A percentile compares a stretch with the other conserved stretches of the same genome.
These are phyloP conservation scores for Cucumis melo DNA, from an alignment of 306 rosid genomes.

Conservation along the genomic window DNA sequence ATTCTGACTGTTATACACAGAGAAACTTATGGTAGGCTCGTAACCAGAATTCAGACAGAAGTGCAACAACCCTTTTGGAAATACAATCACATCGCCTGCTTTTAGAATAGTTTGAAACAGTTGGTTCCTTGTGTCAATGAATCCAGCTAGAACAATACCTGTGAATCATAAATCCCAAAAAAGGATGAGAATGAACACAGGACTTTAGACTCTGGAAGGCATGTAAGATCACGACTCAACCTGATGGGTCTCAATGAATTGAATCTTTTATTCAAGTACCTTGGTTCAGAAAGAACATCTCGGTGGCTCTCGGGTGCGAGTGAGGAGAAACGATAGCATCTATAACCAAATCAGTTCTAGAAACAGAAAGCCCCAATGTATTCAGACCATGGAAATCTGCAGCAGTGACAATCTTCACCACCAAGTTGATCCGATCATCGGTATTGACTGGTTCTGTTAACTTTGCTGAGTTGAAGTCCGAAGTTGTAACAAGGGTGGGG, in stretches of 20 bases:
- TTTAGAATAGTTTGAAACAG: constrained; percentile 23
- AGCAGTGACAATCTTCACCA: constrained; percentile 36
- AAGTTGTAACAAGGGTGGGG: constrained; percentile 18
- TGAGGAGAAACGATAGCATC: constrained; percentile 42
- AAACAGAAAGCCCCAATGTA: constrained; percentile 55
- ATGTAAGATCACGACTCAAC: neutral
- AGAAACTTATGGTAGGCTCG: constrained; percentile 28
- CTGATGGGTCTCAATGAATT: neutral
- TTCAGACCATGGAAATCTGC: constrained; percentile 53
- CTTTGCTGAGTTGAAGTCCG: constrained; percentile 46
- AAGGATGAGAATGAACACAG: neutral
- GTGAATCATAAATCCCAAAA: neutral
- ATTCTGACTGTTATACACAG: constrained; percentile 57
- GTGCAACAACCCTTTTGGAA: constrained; percentile 72
- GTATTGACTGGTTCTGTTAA: constrained; percentile 29
- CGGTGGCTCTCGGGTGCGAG: constrained; percentile 64
- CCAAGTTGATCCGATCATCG: constrained; percentile 18
- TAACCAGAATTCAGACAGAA: constrained; percentile 33
- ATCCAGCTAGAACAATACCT: constrained; percentile 26
- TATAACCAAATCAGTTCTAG: constrained; percentile 36
- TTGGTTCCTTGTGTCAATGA: constrained; percentile 41
- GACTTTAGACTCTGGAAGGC: neutral
- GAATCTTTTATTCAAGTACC: constrained; percentile 10
- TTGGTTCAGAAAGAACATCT: constrained; percentile 43
- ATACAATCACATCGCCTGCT: constrained; percentile 53